phyloP scores from a whole-genome alignment of 805 yeast genomes.

The Grigorovia transvaalensis region DNA sequence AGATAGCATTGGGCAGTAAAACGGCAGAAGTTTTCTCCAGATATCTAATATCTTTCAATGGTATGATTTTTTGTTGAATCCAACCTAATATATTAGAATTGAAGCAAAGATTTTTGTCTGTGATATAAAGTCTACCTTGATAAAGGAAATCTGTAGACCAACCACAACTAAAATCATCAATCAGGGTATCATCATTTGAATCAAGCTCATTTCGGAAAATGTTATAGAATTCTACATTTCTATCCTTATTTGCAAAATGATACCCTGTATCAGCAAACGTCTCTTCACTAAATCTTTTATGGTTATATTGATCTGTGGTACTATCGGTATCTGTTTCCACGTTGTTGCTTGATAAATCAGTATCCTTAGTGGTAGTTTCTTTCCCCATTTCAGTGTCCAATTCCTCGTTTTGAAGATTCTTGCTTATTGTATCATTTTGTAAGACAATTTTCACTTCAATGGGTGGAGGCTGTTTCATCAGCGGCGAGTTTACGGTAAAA shows the following conservation, averaged over 20 bases:
- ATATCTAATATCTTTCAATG: conserved; percentile 52
- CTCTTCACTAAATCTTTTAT: conserved; percentile 46
- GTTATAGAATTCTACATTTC: conserved; percentile 70
- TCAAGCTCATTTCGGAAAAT: conserved; percentile 46
- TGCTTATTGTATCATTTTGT: neutral
- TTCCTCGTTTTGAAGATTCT: neutral
- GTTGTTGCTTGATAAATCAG: neutral
- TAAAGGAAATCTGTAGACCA: conserved; percentile 73
- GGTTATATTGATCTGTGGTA: conserved; percentile 13
- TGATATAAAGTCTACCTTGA: conserved; percentile 80
- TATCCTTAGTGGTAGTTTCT: neutral
- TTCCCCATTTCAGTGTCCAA: neutral
- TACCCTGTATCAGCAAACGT: conserved; percentile 46
- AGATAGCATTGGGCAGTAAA: conserved; percentile 81
- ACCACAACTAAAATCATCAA: conserved; percentile 85
- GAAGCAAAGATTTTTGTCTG: conserved; percentile 73
- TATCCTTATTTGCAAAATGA: conserved; percentile 50
- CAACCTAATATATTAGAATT: conserved; percentile 76
- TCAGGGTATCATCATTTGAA: conserved; percentile 56
- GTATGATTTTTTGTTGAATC: conserved; percentile 71
- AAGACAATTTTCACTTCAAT: conserved; percentile 9
- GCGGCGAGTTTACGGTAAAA: conserved; percentile 8
- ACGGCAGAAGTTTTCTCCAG: conserved; percentile 75
- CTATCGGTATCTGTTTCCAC: neutral
- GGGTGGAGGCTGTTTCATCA: conserved; percentile 16